phyloP scores from a whole-genome alignment of 306 rosid species.

The Cicer bijugum region DNA sequence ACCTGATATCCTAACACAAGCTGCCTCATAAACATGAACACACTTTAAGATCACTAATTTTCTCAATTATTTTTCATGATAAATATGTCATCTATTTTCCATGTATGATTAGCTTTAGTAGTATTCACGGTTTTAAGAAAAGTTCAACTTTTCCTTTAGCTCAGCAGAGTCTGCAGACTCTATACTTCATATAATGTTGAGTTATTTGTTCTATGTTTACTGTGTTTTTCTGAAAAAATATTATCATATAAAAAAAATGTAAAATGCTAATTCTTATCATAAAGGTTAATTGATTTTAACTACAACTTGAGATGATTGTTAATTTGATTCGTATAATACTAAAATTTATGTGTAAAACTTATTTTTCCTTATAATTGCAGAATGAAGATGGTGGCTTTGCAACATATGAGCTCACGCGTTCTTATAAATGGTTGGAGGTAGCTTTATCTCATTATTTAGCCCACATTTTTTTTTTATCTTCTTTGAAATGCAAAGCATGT shows the following conservation, averaged over 20 bases:
- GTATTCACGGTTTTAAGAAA: too few relatives aligned
- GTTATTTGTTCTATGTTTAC: slow-evolving; percentile 17
- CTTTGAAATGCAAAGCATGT: slow-evolving; percentile 36
- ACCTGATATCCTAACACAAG: too few relatives aligned
- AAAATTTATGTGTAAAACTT: slow-evolving; percentile 22
- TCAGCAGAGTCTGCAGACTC: too few relatives aligned
- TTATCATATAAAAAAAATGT: background rate
- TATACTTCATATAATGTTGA: too few relatives aligned
- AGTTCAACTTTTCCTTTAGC: too few relatives aligned
- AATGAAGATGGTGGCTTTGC: slow-evolving; percentile 86
- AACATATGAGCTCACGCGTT: slow-evolving; percentile 89
- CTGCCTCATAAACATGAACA: too few relatives aligned
- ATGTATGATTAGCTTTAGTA: too few relatives aligned
- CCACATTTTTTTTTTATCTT: slow-evolving; percentile 13
- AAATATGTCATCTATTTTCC: too few relatives aligned
- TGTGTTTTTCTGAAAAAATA: background rate
- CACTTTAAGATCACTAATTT: too few relatives aligned
- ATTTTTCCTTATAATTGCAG: slow-evolving; percentile 49
- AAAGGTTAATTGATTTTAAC: background rate
- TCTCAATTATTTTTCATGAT: too few relatives aligned
- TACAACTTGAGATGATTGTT: background rate
- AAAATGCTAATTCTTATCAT: background rate
- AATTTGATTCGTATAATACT: slow-evolving; percentile 27
- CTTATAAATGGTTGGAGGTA: slow-evolving; percentile 96
- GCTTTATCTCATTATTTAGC: slow-evolving; percentile 32